Conservation (phyloP, 192 early-diverging fungal species). For the Funneliformis geosporum region DNA sequence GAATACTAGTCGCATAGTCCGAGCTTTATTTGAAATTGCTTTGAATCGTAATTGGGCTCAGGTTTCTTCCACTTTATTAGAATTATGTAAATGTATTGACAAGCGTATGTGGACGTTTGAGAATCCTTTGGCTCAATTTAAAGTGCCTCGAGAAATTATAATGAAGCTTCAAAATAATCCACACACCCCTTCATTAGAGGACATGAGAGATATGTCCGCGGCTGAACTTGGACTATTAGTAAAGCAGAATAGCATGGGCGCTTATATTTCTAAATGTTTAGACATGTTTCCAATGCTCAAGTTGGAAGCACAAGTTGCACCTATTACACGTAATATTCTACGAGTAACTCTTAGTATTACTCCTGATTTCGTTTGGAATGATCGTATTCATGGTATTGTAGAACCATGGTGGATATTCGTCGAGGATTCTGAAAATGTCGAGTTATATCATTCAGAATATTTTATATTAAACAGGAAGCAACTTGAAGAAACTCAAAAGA, state of each 20-base stretch:
- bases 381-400: constrained; percentile 83
- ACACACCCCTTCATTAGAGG: constrained; percentile 54
- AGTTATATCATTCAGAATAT: constrained; percentile 93
- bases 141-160: constrained; percentile 70
- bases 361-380: constrained; percentile 93
- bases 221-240: constrained; percentile 88
- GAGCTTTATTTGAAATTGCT: constrained; percentile 96
- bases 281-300: constrained; percentile 84
- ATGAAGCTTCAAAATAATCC: constrained; percentile 69
- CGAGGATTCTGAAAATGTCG: constrained; percentile 84
- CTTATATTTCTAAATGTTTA: constrained; percentile 69
- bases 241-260: constrained; percentile 76
- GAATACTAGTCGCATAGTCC: constrained; percentile 88
- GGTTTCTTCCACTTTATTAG: constrained; percentile 70
- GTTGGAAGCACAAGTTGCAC: constrained; percentile 80
- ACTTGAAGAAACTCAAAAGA: constrained; percentile 64
- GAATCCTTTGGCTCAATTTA: constrained; percentile 85
- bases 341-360: constrained; percentile 77
- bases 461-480: constrained; percentile 75
- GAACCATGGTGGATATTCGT: constrained; percentile 98
- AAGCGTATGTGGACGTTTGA: constrained; percentile 91
- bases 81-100: constrained; percentile 88
- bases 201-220: constrained; percentile 82
- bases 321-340: constrained; percentile 93
- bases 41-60: constrained; percentile 90